Evolutionary conservation across 495 filamentous ascomycete species (phyloP).

Genomic region (Hypoxylon fuscum): DNA sequence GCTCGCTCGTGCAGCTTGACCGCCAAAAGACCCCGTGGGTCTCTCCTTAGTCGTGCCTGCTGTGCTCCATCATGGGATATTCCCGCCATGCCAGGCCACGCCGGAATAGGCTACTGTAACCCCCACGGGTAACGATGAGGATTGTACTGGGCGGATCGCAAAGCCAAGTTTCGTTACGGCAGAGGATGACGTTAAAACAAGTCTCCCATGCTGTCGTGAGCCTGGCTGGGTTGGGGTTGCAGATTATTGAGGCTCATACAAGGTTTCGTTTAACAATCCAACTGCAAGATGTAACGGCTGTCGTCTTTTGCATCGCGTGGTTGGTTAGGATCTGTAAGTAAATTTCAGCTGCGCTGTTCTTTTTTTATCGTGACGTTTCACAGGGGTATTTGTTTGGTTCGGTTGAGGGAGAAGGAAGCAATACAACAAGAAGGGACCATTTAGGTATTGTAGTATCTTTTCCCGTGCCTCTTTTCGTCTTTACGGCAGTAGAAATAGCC

Average conservation of each 20-base stretch:
- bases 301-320: not conserved
- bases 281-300: not conserved
- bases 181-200: not conserved
- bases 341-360: conserved; percentile 4
- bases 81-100: not conserved
- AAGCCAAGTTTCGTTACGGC: no score
- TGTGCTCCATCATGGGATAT: not conserved
- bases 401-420: conserved; percentile 1
- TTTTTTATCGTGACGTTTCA: conserved; percentile 7
- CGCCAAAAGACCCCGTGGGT: conserved; percentile 2
- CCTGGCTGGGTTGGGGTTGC: conserved; percentile 4
- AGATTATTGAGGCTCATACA: not conserved
- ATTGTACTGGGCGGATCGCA: no score
- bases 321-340: not conserved
- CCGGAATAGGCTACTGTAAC: no score
- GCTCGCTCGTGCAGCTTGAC: not conserved
- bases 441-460: not conserved
- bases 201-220: not conserved
- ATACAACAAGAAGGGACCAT: not conserved
- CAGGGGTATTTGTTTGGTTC: not conserved
- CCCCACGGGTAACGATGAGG: no score
- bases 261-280: not conserved
- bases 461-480: not conserved
- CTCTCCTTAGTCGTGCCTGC: not conserved
- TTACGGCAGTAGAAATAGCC: no score